phyloP scores from a whole-genome alignment of 208 protist species.

The Trypanosoma cruzi region DNA sequence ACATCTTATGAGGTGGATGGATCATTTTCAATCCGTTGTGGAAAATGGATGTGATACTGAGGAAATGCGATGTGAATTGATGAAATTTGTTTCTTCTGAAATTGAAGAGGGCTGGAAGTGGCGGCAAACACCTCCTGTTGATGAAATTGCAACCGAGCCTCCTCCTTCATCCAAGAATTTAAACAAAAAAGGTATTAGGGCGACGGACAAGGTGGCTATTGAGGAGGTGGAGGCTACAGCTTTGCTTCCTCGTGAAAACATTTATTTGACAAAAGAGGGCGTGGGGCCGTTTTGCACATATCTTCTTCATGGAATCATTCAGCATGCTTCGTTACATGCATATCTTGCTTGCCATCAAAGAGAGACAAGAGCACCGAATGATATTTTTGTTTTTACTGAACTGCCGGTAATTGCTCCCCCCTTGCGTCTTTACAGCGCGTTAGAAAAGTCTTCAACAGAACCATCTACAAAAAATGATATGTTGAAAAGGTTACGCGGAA shows the following conservation, averaged over 20 bases:
- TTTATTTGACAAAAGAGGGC: slow-evolving; percentile 61
- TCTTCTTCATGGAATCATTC: slow-evolving; percentile 54
- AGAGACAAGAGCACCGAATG: slow-evolving; percentile 11
- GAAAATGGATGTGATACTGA: slow-evolving; percentile 14
- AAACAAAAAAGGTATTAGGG: slow-evolving; percentile 17
- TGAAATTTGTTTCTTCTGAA: slow-evolving; percentile 48
- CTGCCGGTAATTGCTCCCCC: slow-evolving; percentile 43
- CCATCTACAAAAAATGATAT: slow-evolving; percentile 24
- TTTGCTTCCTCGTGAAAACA: slow-evolving; percentile 61
- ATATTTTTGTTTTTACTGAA: slow-evolving; percentile 38
- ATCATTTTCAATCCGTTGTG: slow-evolving; percentile 28
- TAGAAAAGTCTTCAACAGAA: slow-evolving; percentile 26
- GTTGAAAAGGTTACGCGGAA: slow-evolving; percentile 39
- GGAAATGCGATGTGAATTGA: slow-evolving; percentile 25
- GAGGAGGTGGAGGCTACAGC: slow-evolving; percentile 62
- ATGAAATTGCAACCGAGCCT: slow-evolving; percentile 2
- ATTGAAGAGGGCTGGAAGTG: slow-evolving; percentile 62
- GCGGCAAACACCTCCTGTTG: slow-evolving; percentile 34
- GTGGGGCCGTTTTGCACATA: slow-evolving; percentile 44
- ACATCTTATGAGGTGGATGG: slow-evolving; percentile 61
- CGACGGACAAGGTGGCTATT: slow-evolving; percentile 36
- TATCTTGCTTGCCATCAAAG: slow-evolving; percentile 33
- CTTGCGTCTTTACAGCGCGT: slow-evolving; percentile 22
- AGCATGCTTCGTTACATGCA: slow-evolving; percentile 60
- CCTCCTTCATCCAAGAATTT: slow-evolving; percentile 22